Conservation (phyloP, 768 basidiomycete species). For the Mycena crocata region DNA sequence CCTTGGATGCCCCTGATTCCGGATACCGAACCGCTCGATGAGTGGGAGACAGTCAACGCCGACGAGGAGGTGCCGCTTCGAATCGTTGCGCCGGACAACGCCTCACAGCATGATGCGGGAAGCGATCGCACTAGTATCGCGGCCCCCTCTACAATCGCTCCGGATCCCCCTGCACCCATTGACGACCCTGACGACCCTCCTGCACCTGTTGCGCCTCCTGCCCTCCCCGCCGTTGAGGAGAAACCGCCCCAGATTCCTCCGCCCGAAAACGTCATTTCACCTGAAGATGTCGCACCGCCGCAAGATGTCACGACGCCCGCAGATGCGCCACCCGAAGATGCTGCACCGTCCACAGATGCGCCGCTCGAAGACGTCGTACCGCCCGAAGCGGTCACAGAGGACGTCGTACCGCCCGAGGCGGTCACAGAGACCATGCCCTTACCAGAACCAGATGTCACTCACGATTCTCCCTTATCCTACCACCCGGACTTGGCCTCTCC, state of each 20-base stretch:
- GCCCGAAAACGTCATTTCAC: no score
- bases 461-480: not conserved
- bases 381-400: no score
- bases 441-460: not conserved
- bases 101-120: conserved; percentile 4
- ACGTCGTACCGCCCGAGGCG: no score
- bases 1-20: conserved; percentile 31
- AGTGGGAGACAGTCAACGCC: conserved; percentile 31
- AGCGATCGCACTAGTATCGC: conserved; percentile 18
- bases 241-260: no score
- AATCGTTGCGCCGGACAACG: not conserved
- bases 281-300: no score
- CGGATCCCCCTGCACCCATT: conserved; percentile 6
- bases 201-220: conserved; percentile 6
- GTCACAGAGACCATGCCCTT: not conserved
- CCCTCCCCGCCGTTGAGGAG: not conserved
- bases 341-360: no score
- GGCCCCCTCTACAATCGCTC: conserved; percentile 22
- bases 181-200: not conserved
- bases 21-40: conserved; percentile 26
- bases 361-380: no score
- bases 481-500: no score
- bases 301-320: no score
- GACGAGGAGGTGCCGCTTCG: conserved; percentile 16
- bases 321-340: no score